Evolutionary conservation across 306 rosid species (phyloP), one percentile per base, ranked within the genome.

Genomic region (Prosopis cineraria): DNA sequence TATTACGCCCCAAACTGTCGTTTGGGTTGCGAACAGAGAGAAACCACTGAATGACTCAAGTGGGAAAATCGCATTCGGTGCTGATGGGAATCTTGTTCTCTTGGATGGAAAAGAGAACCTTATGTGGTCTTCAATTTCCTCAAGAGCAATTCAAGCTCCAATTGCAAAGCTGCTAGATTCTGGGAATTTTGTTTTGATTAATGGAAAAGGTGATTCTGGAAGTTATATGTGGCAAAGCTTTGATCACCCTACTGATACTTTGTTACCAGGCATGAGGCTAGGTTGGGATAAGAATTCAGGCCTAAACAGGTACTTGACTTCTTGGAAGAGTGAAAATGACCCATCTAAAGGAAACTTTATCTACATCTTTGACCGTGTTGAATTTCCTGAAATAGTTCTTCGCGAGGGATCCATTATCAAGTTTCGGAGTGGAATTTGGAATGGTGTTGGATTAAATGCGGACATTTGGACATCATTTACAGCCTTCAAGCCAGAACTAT

Each of bases 1-100:
- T 63, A 62, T 50, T 19, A 50, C 13, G 16, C 83, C 86, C 3
- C 27, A 14, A 39, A 74, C 77, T 3, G 13, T 73, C 20, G 86
- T 78, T 48, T 74, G 86, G 83, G 80, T 83, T 39, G 83, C 83
- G 31, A 83, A 83, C 34, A 83, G 86, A 78, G 70, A 78, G 40
- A 48, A 16, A 2, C 80, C 83, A 60, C 77, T 78, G n/a, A 68
- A 78, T 60, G 80, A 78, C 70, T 36, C 70, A 0, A 31, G 17
- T 16, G 80, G 76, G 37, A 67, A 55, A 3, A 47, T 82, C 45
- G 58, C 56, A 10, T 14, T 82, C 11, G 77, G 64, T 68, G 78
- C 58, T 60, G 78, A 68, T 74, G 80, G 86, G 39, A 69, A 79
- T 60, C 41, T 79, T 69, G 56, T 60, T 24, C 74, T 83, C 62